Conservation (phyloP, 2,329 filamentous ascomycete genomes). For the Albophoma yamanashiensis region DNA sequence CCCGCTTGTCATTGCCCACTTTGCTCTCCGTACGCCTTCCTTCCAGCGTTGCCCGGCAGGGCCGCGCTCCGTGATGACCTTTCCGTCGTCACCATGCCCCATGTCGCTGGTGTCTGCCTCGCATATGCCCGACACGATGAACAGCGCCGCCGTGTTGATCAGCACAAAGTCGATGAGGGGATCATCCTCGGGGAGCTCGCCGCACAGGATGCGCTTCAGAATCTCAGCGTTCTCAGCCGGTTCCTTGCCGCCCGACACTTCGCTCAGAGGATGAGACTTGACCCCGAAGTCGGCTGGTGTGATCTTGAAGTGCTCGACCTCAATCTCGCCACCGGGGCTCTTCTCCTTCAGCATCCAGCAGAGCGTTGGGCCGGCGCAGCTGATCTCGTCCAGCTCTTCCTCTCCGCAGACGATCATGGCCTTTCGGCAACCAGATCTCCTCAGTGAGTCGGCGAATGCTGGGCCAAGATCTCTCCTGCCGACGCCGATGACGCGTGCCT, state of each 20-base stretch:
- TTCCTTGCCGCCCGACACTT: slow-evolving; percentile 76
- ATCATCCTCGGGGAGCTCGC: slow-evolving; percentile 63
- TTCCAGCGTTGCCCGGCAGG: slow-evolving; percentile 89
- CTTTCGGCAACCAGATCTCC: slow-evolving; percentile 65
- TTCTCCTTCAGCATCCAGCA: slow-evolving; percentile 70
- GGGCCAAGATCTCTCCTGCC: slow-evolving; percentile 78
- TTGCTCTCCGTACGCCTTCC: slow-evolving; percentile 78
- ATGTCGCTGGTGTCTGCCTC: slow-evolving; percentile 72
- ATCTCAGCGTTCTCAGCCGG: slow-evolving; percentile 83
- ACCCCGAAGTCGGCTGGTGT: slow-evolving; percentile 83
- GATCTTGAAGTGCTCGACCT: slow-evolving; percentile 68
- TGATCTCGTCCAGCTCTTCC: slow-evolving; percentile 92
- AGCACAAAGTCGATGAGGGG: slow-evolving; percentile 89
- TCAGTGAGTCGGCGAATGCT: slow-evolving; percentile 79
- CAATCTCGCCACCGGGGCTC: slow-evolving; percentile 27
- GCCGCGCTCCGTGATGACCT: slow-evolving; percentile 71
- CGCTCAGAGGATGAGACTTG: slow-evolving; percentile 57
- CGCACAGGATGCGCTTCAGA: slow-evolving; percentile 63
- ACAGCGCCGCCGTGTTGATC: slow-evolving; percentile 81
- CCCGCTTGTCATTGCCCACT: slow-evolving; percentile 80
- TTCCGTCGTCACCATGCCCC: slow-evolving; percentile 69
- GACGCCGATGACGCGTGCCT: slow-evolving; percentile 89
- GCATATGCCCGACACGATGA: slow-evolving; percentile 78
- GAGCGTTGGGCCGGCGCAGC: slow-evolving; percentile 76
- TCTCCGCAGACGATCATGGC: slow-evolving; percentile 86